These are phyloP conservation scores for Wickerhamiella spandovensis DNA, from an alignment of 805 yeast species.

Conservation along the genomic window DNA sequence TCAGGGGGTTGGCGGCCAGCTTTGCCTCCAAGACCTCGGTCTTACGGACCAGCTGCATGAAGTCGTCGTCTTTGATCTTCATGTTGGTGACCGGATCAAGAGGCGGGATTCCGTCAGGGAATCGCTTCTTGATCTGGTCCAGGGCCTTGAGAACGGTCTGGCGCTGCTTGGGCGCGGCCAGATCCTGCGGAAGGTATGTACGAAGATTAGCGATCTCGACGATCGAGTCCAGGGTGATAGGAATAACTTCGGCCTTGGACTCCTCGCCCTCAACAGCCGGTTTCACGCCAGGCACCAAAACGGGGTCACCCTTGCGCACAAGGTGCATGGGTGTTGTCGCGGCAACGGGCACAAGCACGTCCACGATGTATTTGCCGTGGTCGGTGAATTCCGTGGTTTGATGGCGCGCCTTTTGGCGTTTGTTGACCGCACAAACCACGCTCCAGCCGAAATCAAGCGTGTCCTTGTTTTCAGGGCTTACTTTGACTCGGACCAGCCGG, in stretches of 20 bases:
- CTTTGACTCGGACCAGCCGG: conserved; percentile 51
- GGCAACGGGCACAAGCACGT: conserved; percentile 68
- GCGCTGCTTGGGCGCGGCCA: conserved; percentile 33
- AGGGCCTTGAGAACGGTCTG: conserved; percentile 55
- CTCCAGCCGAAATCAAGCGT: conserved; percentile 90
- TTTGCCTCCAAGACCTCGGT: conserved; percentile 72
- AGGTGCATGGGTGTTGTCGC: conserved; percentile 61
- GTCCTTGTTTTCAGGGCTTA: conserved; percentile 10
- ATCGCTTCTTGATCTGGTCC: conserved; percentile 65
- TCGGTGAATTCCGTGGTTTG: conserved; percentile 52
- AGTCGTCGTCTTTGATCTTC: conserved; percentile 77
- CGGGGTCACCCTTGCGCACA: conserved; percentile 63
- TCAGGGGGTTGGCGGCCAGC: conserved; percentile 55
- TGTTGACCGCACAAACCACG: conserved; percentile 62
- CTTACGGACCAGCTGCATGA: conserved; percentile 56
- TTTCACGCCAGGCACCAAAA: conserved; percentile 76
- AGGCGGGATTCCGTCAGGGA: conserved; percentile 83
- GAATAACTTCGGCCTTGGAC: conserved; percentile 62
- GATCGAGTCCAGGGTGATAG: conserved; percentile 71
- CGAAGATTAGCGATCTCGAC: conserved; percentile 66
- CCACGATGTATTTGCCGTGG: conserved; percentile 81
- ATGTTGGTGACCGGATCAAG: conserved; percentile 84
- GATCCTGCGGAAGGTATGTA: conserved; percentile 62
- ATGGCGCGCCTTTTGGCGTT: conserved; percentile 40
- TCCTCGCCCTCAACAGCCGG: conserved; percentile 64